Evolutionary conservation across 257 asterid species (phyloP).

Genomic region (Solanum habrochaites): DNA sequence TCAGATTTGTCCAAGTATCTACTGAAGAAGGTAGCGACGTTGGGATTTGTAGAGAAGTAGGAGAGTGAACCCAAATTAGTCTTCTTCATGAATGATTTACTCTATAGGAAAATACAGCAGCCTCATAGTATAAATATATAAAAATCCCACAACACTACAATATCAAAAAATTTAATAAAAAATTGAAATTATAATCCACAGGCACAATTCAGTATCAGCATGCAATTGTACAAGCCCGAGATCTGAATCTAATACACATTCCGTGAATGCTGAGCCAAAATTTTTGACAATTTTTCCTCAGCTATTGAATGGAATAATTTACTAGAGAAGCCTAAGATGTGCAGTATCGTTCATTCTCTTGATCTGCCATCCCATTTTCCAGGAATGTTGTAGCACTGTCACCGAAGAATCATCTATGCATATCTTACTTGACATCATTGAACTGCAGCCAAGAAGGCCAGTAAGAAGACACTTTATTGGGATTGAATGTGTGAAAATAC

Average conservation of each 20-base stretch:
- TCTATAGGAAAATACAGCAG: background rate
- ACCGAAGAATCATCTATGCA: slow-evolving; percentile 84
- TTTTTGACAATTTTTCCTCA: background rate
- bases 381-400: slow-evolving; percentile 78
- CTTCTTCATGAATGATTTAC: slow-evolving; percentile 1
- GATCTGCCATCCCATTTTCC: slow-evolving; percentile 88
- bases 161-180: background rate
- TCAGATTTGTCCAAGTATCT: slow-evolving; percentile 57
- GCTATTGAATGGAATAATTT: background rate
- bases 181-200: slow-evolving; percentile 26
- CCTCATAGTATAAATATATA: background rate
- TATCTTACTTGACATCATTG: slow-evolving; percentile 59
- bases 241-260: background rate
- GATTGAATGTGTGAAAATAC: slow-evolving; percentile 72
- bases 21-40: slow-evolving; percentile 46
- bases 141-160: background rate
- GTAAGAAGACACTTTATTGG: slow-evolving; percentile 80
- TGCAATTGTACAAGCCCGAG: background rate
- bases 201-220: background rate
- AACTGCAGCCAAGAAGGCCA: slow-evolving; percentile 79
- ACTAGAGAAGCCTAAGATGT: slow-evolving; percentile 79
- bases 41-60: slow-evolving; percentile 25
- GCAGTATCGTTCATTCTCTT: slow-evolving; percentile 88
- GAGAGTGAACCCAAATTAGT: background rate
- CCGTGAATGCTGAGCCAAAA: background rate